Base-by-base conservation (phyloP, 495 filamentous ascomycete species). In the Hypoxylon trugodes region DNA sequence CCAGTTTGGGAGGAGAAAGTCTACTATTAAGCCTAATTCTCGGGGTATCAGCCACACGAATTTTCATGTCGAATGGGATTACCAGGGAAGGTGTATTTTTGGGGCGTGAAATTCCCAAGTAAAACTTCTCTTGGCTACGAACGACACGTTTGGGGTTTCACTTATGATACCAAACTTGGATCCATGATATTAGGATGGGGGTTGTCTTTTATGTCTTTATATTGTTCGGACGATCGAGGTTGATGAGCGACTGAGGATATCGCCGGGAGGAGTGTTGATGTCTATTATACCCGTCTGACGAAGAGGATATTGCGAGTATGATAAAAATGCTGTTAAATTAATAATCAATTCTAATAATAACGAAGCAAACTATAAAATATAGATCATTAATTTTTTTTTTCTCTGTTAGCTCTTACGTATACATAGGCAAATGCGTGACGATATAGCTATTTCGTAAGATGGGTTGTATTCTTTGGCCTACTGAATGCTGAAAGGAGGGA, bases 1-100 rank as follows among this genome's bases (percentile, higher is more conserved):
- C 93, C 93, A 6, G 85, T 95, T 51, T 96, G 86, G 81, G 78
- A 90, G 73, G 87, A 90, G 76, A 91, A 90, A 80, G 67, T 83
- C 54, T 71, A 77, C 61, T 85, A 82, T 53, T 85, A 73, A 73
- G 26, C 10, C 37, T 6, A 21, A 15, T n/a, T 22, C 37, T 28
- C 19, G 55, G 36, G 40, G 38, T 55, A 22, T 40, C 9, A 50
- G 47, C 41, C 45, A 43, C 55, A 22, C 33, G 15, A 24, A 12
- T 40, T 35, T 24, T 8, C 5, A 8, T 28, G 10, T 5, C 38
- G 19, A 19, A 45, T 5, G n/a, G 32, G 1, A 7, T 26, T 5
- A 33, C 6, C 40, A 6, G 24, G 13, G 12, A 43, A 47, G 9
- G 19, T 40, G 16, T 24, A 21, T 22, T 13, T 6, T 57, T 32